Evolutionary conservation across 495 filamentous ascomycete genomes (phyloP), one percentile per base, ranked within the genome.

Genomic region (Parathielavia hyrcaniae): DNA sequence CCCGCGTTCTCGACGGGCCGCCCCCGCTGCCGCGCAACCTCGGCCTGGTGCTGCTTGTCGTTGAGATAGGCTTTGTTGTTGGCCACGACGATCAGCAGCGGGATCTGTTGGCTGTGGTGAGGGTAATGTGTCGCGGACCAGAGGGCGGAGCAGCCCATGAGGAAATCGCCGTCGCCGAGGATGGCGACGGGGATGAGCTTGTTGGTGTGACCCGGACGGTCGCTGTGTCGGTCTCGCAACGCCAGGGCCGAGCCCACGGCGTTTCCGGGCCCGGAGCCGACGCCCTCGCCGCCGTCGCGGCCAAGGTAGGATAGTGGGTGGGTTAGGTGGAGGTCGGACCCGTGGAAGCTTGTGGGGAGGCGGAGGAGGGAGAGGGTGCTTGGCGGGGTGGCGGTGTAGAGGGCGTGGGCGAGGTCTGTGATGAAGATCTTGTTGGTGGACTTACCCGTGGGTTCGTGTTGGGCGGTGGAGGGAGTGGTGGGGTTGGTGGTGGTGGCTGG

Each of bases 231-330:
- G 20, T 36, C 30, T 30, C 38, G 36, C 5, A 55, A 32, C 2
- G 51, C 51, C 2, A 55, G 26, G 12, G 53, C 53, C 26, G 53
- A 30, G n/a, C 53, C 41, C 16, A 46, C 53, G 20, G 30, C 41
- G 19, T 35, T 35, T 4, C 53, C 43, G 8, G 43, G 30, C 7
- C 53, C 41, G 30, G 44, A 53, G 14, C 51, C 53, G 9, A 19
- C 22, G 32, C 53, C 30, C 0, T 9, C 30, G 17, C 32, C 41
- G 12, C 53, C 41, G 53, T 46, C 17, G 2, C 47, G 41, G 26
- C 53, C 32, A 2, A 55, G 53, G 34, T 47, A 17, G 23, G 53
- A 46, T 17, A 55, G 35, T 1, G 53, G 53, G 35, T 55, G 53
- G 30, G 34, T 47, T 5, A 30, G 5, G 20, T 38, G 5, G 41